A percentile compares a stretch with the other conserved stretches of the same genome.
phyloP scores from a whole-genome alignment of 345 rosid species.

The Syzygium aromaticum region DNA sequence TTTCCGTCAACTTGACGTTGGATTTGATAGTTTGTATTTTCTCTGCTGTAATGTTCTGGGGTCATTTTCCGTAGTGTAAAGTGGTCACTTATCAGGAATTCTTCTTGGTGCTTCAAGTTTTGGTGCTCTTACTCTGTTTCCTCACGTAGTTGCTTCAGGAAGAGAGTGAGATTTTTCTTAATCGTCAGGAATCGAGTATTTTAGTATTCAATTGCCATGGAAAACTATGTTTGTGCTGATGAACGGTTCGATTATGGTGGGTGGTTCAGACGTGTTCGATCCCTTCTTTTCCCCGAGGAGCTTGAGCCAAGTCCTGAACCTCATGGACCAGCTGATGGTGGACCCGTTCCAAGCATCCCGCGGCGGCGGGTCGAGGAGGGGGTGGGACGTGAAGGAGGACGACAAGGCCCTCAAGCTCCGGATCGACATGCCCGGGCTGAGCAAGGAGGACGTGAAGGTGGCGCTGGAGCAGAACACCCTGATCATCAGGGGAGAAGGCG shows the following conservation, averaged over 20 bases:
- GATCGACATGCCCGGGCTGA: conserved; percentile 37
- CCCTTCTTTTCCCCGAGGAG: conserved; percentile 58
- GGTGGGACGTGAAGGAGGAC: conserved; percentile 50
- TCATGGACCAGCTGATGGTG: conserved; percentile 50
- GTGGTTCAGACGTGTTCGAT: conserved; percentile 28
- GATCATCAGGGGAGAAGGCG: conserved; percentile 50
- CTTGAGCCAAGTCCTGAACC: conserved; percentile 49
- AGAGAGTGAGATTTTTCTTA: not conserved
- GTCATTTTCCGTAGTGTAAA: not conserved
- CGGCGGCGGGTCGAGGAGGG: conserved; percentile 6
- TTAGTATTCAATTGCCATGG: not conserved
- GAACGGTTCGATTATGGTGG: not conserved
- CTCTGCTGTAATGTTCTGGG: not conserved
- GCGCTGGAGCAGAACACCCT: conserved; percentile 44
- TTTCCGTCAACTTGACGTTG: not conserved
- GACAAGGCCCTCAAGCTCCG: conserved; percentile 12
- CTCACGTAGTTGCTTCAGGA: not conserved
- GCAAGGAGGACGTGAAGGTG: conserved; percentile 29
- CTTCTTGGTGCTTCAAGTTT: not conserved
- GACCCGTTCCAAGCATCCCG: conserved; percentile 16
- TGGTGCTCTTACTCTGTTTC: not conserved
- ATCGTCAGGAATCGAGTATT: not conserved
- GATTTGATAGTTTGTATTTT: not conserved
- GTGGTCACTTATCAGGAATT: not conserved
- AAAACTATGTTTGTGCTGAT: not conserved